Conservation (phyloP, 1,284 basidiomycete species). For the Stereum hirsutum region DNA sequence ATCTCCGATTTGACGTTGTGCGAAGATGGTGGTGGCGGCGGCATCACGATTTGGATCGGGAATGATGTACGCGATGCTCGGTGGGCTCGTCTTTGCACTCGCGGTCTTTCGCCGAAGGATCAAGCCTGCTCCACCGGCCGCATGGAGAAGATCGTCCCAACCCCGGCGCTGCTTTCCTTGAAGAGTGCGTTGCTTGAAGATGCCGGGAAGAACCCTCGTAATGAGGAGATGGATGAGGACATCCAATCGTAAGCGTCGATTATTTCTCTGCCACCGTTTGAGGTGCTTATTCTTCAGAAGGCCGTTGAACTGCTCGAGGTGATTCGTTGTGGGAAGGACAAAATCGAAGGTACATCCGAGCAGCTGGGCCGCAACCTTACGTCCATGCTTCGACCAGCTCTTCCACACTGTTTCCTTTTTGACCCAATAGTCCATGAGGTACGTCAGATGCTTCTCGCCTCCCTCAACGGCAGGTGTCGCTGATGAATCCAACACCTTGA, state of each 20-base stretch:
- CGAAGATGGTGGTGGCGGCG: too few species aligned
- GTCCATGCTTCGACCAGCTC: constrained; percentile 22
- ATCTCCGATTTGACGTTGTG: constrained; percentile 1
- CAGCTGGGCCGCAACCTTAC: constrained; percentile 13
- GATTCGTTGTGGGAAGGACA: constrained; percentile 28
- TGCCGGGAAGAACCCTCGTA: constrained; percentile 15
- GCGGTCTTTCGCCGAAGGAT: too few species aligned
- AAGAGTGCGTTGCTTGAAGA: constrained; percentile 12
- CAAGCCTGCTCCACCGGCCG: background rate
- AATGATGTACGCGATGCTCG: too few species aligned
- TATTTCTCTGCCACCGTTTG: constrained; percentile 16
- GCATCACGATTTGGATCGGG: background rate
- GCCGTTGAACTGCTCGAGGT: constrained; percentile 30
- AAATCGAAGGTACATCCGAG: constrained; percentile 16
- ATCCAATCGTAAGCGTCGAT: constrained; percentile 21
- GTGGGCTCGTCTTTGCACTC: too few species aligned
- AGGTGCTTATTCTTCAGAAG: constrained; percentile 24
- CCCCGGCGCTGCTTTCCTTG: background rate
- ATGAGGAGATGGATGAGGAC: constrained; percentile 18
- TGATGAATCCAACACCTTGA: too few species aligned
- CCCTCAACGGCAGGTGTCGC: too few species aligned
- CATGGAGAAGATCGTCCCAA: background rate
- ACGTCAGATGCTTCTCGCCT: constrained; percentile 5
- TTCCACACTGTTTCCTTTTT: constrained; percentile 15
- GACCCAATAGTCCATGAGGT: constrained; percentile 13